A percentile compares a stretch with the other conserved stretches of the same genome.
Conservation (phyloP, 1,284 basidiomycete genomes). For the Heterobasidion annosum region DNA sequence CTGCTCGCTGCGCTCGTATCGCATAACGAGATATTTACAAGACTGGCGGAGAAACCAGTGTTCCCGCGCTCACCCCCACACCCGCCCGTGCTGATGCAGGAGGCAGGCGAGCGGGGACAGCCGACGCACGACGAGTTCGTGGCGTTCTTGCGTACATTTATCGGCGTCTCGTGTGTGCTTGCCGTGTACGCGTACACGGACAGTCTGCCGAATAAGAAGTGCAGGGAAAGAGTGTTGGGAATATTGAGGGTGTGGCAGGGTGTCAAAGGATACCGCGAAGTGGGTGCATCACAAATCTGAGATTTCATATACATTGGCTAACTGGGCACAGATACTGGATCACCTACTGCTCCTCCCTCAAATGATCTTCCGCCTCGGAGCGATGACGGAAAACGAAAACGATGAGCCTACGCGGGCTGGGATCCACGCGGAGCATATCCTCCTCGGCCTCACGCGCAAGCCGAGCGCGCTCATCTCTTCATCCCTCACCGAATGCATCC, state of each 20-base stretch:
- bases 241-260: conserved; percentile 65
- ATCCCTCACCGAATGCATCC: conserved; percentile 47
- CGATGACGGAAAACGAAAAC: conserved; percentile 41
- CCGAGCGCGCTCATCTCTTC: conserved; percentile 51
- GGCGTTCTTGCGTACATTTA: conserved; percentile 49
- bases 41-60: conserved; percentile 34
- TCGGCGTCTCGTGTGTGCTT: conserved; percentile 61
- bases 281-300: conserved; percentile 15
- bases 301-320: neutral
- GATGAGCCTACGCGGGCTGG: conserved; percentile 51
- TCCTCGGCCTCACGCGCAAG: conserved; percentile 48
- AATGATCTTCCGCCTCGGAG: conserved; percentile 52
- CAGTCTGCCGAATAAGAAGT: conserved; percentile 54
- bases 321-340: conserved; percentile 45
- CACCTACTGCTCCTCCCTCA: conserved; percentile 56
- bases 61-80: conserved; percentile 22
- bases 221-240: conserved; percentile 52
- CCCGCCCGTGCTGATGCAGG: conserved; percentile 19
- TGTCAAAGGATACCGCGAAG: conserved; percentile 55
- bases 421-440: conserved; percentile 58
- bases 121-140: conserved; percentile 50
- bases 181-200: conserved; percentile 75
- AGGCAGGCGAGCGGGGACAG: conserved; percentile 4
- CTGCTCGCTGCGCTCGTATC: conserved; percentile 61
- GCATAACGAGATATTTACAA: conserved; percentile 38